These are phyloP conservation scores for Sporothrix luriei DNA, from an alignment of 2,329 filamentous ascomycete species.

Conservation along the genomic window DNA sequence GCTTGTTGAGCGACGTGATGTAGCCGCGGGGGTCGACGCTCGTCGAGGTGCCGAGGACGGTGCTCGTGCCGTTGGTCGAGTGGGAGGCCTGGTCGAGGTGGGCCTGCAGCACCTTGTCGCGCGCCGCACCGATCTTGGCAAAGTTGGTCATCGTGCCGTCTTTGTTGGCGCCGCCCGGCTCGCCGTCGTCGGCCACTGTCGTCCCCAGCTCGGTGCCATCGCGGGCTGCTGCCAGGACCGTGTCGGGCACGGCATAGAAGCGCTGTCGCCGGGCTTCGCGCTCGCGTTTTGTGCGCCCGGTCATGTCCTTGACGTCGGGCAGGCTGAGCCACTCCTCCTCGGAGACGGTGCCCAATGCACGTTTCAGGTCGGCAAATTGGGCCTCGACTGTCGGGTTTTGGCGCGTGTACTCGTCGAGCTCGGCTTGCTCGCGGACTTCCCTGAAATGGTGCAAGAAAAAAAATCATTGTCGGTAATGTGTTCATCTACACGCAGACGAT, in stretches of 20 bases:
- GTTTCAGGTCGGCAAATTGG: slow-evolving; percentile 94
- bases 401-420: slow-evolving; percentile 91
- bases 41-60: slow-evolving; percentile 78
- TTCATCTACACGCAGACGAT: slow-evolving; percentile 67
- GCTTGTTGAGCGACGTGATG: slow-evolving; percentile 84
- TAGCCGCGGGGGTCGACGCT: slow-evolving; percentile 96
- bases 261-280: slow-evolving; percentile 80
- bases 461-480: slow-evolving; percentile 69
- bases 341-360: slow-evolving; percentile 81
- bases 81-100: slow-evolving; percentile 72
- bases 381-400: slow-evolving; percentile 98
- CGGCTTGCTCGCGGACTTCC: slow-evolving; percentile 89
- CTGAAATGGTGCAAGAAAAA: slow-evolving; percentile 55
- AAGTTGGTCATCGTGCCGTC: slow-evolving; percentile 98
- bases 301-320: slow-evolving; percentile 94
- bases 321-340: slow-evolving; percentile 97
- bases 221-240: slow-evolving; percentile 83
- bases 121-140: slow-evolving; percentile 91
- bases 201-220: slow-evolving; percentile 81
- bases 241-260: slow-evolving; percentile 97
- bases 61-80: slow-evolving; percentile 68
- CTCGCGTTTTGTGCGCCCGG: slow-evolving; percentile 84
- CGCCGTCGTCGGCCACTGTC: slow-evolving; percentile 80
- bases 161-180: slow-evolving; percentile 46
- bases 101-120: slow-evolving; percentile 93